phyloP scores from a whole-genome alignment of 495 filamentous ascomycete genomes.

The Neurospora discreta region DNA sequence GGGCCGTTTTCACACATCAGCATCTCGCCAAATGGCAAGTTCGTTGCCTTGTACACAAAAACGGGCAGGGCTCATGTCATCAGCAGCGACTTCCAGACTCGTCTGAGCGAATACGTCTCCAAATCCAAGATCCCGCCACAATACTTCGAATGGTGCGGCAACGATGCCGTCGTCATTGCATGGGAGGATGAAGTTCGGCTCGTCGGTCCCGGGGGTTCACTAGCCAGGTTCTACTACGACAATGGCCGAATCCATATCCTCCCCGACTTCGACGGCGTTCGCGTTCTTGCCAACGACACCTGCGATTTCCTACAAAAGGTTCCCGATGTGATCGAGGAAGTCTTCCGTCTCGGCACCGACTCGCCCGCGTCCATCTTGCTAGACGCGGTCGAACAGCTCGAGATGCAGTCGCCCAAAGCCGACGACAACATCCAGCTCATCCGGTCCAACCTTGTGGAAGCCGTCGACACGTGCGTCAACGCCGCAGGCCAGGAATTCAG shows the following conservation, averaged over 20 bases:
- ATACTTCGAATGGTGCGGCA: constrained; percentile 90
- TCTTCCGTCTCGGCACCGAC: constrained; percentile 77
- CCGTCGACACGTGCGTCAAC: constrained; percentile 82
- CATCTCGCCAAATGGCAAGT: constrained; percentile 83
- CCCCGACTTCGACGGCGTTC: constrained; percentile 82
- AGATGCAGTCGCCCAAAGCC: constrained; percentile 89
- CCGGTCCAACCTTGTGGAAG: constrained; percentile 70
- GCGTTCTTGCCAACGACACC: constrained; percentile 77
- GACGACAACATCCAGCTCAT: constrained; percentile 97
- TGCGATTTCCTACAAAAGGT: constrained; percentile 96
- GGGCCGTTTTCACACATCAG: constrained; percentile 85
- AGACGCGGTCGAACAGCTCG: constrained; percentile 83
- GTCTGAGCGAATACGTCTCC: constrained; percentile 85
- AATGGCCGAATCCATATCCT: constrained; percentile 72
- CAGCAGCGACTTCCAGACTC: constrained; percentile 83
- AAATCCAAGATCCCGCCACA: constrained; percentile 75
- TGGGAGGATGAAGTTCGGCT: constrained; percentile 99
- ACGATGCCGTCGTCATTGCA: constrained; percentile 83
- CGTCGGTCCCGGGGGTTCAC: constrained; percentile 70
- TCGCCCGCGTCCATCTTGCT: constrained; percentile 75
- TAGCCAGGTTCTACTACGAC: constrained; percentile 82
- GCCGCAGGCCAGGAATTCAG: constrained; percentile 89
- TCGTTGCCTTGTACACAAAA: constrained; percentile 73
- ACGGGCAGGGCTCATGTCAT: constrained; percentile 88
- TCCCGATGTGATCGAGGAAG: constrained; percentile 74